A percentile compares a stretch with the other conserved stretches of the same genome.
Evolutionary conservation across 164 flowering plant species (phyloP).

Genomic region (Stephania yunnanensis): DNA sequence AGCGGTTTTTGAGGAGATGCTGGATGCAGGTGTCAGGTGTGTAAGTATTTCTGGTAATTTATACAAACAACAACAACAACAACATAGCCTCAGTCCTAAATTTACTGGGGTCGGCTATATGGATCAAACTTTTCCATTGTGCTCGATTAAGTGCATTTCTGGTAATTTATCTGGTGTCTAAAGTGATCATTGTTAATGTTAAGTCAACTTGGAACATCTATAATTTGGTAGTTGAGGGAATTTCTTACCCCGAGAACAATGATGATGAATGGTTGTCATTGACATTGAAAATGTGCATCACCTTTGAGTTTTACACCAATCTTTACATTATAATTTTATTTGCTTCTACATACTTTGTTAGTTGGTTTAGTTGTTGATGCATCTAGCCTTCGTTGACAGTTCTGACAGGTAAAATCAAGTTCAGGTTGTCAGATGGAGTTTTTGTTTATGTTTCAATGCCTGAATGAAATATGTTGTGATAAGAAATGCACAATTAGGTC

Average conservation of each 20-base stretch:
- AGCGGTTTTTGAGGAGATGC: constrained; percentile 98
- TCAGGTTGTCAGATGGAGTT: not conserved
- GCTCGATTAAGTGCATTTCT: no score
- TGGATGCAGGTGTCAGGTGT: constrained; percentile 93
- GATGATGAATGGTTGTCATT: not conserved
- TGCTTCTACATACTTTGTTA: not conserved
- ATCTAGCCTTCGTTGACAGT: not conserved
- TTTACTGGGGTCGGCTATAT: no score
- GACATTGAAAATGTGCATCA: no score
- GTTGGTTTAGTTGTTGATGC: not conserved
- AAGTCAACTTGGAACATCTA: not conserved
- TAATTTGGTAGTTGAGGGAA: not conserved
- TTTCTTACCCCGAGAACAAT: not conserved
- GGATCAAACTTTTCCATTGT: no score
- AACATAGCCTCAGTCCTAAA: no score
- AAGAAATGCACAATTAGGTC: not conserved
- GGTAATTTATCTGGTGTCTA: not conserved
- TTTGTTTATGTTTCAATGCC: not conserved
- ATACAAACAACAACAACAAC: no score
- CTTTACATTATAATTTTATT: not conserved
- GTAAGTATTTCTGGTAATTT: constrained; percentile 5
- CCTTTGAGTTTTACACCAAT: no score
- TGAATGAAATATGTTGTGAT: not conserved
- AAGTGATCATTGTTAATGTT: not conserved
- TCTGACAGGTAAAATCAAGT: not conserved